These are phyloP conservation scores for Starmerella geochares DNA, from an alignment of 805 yeast species.

Conservation along the genomic window DNA sequence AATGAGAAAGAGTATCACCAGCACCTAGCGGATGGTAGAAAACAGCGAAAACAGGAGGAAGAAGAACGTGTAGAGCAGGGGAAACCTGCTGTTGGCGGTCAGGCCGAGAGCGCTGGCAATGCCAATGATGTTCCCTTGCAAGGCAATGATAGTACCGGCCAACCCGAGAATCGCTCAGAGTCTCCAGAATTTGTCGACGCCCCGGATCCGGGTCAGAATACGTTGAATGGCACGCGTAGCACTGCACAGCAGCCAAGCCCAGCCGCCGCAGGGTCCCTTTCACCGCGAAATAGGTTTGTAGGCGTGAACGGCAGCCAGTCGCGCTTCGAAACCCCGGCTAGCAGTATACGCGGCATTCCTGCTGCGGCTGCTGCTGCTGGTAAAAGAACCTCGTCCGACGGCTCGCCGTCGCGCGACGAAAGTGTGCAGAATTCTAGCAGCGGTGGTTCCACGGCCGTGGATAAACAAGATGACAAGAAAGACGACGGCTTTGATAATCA, in stretches of 20 bases:
- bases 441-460: constrained; percentile 1
- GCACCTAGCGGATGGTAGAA: background rate
- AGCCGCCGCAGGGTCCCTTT: constrained; percentile 14
- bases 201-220: background rate
- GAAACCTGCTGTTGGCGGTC: background rate
- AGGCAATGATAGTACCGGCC: no score
- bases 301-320: constrained; percentile 5
- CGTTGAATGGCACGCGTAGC: background rate
- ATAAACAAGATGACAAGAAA: background rate
- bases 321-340: background rate
- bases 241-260: constrained; percentile 16
- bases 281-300: constrained; percentile 17
- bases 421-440: background rate
- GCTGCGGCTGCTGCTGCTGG: background rate
- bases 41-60: background rate
- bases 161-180: background rate
- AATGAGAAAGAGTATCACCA: background rate
- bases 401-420: background rate
- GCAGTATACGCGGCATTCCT: background rate
- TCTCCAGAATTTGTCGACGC: constrained; percentile 7
- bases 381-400: background rate
- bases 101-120: background rate
- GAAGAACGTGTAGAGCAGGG: background rate
- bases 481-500: background rate
- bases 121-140: no score